These are phyloP conservation scores for Babesia microti DNA, from an alignment of 169 alveolate species.

Conservation along the genomic window DNA sequence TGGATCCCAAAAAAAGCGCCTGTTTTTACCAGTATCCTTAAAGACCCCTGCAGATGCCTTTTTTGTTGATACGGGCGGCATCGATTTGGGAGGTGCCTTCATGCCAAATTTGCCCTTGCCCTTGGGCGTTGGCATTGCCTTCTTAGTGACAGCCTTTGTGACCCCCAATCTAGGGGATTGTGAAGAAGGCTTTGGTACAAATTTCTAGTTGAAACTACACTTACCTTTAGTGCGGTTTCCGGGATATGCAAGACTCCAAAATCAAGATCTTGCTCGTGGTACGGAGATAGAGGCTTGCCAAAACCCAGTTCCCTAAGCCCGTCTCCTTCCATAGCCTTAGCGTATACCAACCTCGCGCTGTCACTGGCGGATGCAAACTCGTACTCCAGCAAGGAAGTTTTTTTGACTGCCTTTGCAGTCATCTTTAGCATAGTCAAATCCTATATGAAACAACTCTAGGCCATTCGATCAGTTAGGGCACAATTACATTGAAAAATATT, in stretches of 20 bases:
- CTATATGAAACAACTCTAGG: constrained; percentile 14
- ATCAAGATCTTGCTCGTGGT: constrained; percentile 9
- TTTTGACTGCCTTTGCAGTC: constrained; percentile 22
- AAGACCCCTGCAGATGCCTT: constrained; percentile 15
- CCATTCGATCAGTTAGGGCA: too few relatives aligned
- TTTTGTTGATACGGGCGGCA: constrained; percentile 15
- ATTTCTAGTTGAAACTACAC: too few relatives aligned
- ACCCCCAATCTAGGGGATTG: too few relatives aligned
- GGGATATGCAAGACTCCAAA: too few relatives aligned
- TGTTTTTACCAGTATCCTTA: constrained; percentile 65
- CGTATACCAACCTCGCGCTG: too few relatives aligned
- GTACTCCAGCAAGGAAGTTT: too few relatives aligned
- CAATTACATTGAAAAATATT: too few relatives aligned
- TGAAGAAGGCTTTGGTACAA: too few relatives aligned
- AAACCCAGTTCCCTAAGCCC: constrained; percentile 54
- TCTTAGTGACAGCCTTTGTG: constrained; percentile 41
- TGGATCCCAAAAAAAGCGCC: constrained; percentile 81
- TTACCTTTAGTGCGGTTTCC: too few relatives aligned
- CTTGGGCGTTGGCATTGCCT: constrained; percentile 40
- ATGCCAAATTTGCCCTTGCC: constrained; percentile 37
- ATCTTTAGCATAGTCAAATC: constrained; percentile 16
- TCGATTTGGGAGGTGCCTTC: constrained; percentile 19
- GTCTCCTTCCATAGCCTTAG: constrained; percentile 53
- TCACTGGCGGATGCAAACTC: too few relatives aligned
- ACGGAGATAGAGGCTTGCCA: constrained; percentile 4